These are phyloP conservation scores for Entrophospora sp. DNA, from an alignment of 192 early-diverging fungal genomes.

Conservation along the genomic window DNA sequence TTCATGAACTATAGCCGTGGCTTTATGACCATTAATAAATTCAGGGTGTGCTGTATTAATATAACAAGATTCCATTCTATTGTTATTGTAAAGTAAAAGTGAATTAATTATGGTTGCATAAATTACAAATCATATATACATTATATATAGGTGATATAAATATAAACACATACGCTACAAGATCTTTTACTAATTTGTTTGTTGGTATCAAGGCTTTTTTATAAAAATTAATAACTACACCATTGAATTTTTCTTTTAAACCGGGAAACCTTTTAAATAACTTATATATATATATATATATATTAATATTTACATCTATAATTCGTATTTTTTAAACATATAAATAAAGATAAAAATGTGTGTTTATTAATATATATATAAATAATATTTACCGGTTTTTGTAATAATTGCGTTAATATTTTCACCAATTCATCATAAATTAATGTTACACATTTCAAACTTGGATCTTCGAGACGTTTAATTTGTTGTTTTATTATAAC, in stretches of 20 bases:
- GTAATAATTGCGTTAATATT: conserved; percentile 85
- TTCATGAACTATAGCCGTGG: conserved; percentile 87
- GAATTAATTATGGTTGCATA: too few species aligned
- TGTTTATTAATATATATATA: too few species aligned
- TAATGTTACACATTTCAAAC: conserved; percentile 89
- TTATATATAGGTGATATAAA: not conserved
- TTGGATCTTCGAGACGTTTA: conserved; percentile 94
- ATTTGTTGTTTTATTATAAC: conserved; percentile 99
- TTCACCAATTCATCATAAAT: conserved; percentile 97
- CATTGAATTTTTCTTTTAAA: conserved; percentile 87
- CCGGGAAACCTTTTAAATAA: conserved; percentile 95
- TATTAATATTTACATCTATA: too few species aligned
- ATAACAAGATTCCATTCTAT: conserved; percentile 87
- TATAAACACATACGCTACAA: conserved; percentile 62
- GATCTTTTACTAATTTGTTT: conserved; percentile 87
- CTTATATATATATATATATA: conserved; percentile 19
- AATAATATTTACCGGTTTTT: conserved; percentile 59
- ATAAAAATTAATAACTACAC: conserved; percentile 88
- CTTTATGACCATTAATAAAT: conserved; percentile 95
- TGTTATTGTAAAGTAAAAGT: too few species aligned
- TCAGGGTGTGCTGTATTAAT: conserved; percentile 99
- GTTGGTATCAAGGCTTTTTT: conserved; percentile 86
- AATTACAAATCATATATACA: too few species aligned
- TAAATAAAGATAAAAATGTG: too few species aligned
- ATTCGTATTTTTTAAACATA: too few species aligned